These are phyloP conservation scores for Cystobasidium tubakii DNA, from an alignment of 768 basidiomycete genomes.

Conservation along the genomic window DNA sequence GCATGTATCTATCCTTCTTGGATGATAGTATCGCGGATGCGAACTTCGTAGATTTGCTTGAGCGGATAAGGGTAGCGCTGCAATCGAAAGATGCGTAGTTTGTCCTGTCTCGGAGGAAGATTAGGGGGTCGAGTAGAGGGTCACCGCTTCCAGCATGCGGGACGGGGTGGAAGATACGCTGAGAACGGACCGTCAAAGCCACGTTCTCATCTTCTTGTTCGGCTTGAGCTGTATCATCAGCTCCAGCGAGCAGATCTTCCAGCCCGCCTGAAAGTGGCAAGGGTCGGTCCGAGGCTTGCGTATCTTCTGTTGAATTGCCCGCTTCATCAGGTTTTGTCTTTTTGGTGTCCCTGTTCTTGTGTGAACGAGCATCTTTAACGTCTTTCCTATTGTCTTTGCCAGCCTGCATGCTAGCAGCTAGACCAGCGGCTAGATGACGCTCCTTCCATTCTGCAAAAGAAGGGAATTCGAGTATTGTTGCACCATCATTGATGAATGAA, in stretches of 20 bases:
- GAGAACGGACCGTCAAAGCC: neutral
- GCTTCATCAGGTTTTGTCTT: neutral
- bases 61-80: conserved; percentile 79
- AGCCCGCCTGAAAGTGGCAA: neutral
- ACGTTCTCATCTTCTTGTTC: neutral
- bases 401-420: conserved; percentile 1
- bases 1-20: conserved; percentile 93
- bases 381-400: conserved; percentile 28
- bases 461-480: conserved; percentile 24
- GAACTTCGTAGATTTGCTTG: conserved; percentile 75
- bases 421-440: conserved; percentile 14
- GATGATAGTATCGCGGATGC: conserved; percentile 69
- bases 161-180: conserved; percentile 34
- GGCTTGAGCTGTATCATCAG: neutral
- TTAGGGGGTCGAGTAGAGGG: conserved; percentile 42
- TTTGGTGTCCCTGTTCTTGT: neutral
- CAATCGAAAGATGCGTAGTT: conserved; percentile 93
- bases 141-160: conserved; percentile 42
- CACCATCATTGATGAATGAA: neutral
- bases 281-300: neutral
- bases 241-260: neutral
- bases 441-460: conserved; percentile 36
- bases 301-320: neutral
- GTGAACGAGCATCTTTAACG: neutral
- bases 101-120: conserved; percentile 67